Base-by-base conservation (phyloP, 352 stramenopile genomes). In the Thraustochytrium sp. region DNA sequence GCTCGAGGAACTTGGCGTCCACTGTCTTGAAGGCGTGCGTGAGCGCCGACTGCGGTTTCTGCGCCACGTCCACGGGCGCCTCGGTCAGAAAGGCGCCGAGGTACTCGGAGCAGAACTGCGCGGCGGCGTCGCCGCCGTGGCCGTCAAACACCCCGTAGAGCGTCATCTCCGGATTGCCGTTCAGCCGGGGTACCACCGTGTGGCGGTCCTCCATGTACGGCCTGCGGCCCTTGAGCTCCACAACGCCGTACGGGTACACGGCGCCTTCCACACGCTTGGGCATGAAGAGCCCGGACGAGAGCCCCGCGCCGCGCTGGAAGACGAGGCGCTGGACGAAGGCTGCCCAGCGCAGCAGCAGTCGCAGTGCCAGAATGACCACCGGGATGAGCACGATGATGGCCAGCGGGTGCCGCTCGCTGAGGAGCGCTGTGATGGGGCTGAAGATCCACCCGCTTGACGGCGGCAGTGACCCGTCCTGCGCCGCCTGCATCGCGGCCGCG, bases 71-170 rank as follows among this genome's bases (percentile, higher is more conserved):
- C 29, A 53, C 49, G 38, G 72, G 54, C 21, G 34, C 34, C 21
- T 62, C 65, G 4, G 3, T 53, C 1, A 85, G 29, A 18, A 78
- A 31, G 31, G 54, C 38, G 21, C 85, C 72, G 4, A 87, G 46
- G 40, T 85, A 31, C 16, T 77, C 13, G 8, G 29, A 29, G 29
- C 83, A 92, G 73, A 87, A 97, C 91, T 97, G 91, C 82, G 93
- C 92, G 36, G 92, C 93, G 26, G 90, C 90, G 59, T 93, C 89
- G 44, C 94, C 94, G 59, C 93, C 93, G 86, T 97, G 94, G 82
- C 94, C 94, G 83, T 97, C 94, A 86, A 97, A 97, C 64, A 97
- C 89, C 48, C 91, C 93, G 82, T 97, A 97, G 59, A 97, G 95
- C 62, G 91, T 94, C 80, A 92, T 87, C 61, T 89, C 90, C 3